phyloP scores from a whole-genome alignment of 1,139 yeast species.

The Chernovozyma aurita region DNA sequence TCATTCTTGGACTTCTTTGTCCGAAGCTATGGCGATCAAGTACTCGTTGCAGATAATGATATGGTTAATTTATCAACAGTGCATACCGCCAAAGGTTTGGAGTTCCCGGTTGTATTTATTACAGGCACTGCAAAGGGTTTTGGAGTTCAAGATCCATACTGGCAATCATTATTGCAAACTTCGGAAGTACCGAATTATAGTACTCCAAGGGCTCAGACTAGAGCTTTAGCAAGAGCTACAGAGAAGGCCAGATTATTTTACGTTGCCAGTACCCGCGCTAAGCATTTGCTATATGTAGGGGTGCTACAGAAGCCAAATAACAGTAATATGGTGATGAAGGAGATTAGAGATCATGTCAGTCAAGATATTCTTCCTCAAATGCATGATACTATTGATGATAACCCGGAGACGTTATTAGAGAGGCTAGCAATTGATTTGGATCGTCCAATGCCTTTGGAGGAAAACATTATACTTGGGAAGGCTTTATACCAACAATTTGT shows the following conservation, averaged over 20 bases:
- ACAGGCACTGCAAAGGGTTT: slow-evolving; percentile 26
- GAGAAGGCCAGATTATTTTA: slow-evolving; percentile 41
- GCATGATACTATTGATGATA: not conserved
- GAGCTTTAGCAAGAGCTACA: not conserved
- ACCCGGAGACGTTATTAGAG: slow-evolving; percentile 2
- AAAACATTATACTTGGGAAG: not conserved
- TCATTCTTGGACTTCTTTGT: slow-evolving; percentile 36
- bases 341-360: slow-evolving; percentile 2
- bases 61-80: slow-evolving; percentile 55
- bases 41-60: slow-evolving; percentile 21
- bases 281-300: slow-evolving; percentile 42
- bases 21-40: slow-evolving; percentile 44
- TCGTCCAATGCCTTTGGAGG: slow-evolving; percentile 2
- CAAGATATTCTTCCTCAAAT: slow-evolving; percentile 1
- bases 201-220: not conserved
- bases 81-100: slow-evolving; percentile 70
- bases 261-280: slow-evolving; percentile 66
- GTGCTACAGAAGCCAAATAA: slow-evolving; percentile 9
- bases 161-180: slow-evolving; percentile 15
- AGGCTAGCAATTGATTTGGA: slow-evolving; percentile 3
- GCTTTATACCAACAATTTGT: slow-evolving; percentile 1
- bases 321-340: slow-evolving; percentile 7
- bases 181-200: not conserved
- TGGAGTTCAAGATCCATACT: slow-evolving; percentile 8
- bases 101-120: slow-evolving; percentile 64